Percentiles rank a stretch among this genome's conserved stretches.
phyloP scores from a whole-genome alignment of 2,329 filamentous ascomycete species.

The Dryadomyces quercivorus region DNA sequence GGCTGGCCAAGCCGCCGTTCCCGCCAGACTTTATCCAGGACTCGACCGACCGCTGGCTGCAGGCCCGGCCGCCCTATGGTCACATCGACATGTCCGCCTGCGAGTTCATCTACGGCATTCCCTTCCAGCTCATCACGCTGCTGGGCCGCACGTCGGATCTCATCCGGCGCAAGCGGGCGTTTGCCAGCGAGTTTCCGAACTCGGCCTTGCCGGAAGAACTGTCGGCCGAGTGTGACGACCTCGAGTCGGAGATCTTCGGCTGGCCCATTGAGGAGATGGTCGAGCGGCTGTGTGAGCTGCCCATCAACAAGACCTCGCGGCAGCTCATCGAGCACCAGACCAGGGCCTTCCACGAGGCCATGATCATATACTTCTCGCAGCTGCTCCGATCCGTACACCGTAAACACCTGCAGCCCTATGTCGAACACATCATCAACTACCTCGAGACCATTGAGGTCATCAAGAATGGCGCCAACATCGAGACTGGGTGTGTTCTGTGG shows the following conservation, averaged over 20 bases:
- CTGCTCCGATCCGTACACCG: not conserved
- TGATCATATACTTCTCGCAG: not conserved
- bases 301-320: not conserved
- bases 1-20: too few species aligned
- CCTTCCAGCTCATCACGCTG: not conserved
- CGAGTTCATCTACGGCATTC: slow-evolving; percentile 1
- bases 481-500: not conserved
- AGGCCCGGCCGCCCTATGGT: not conserved
- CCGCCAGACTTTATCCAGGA: too few species aligned
- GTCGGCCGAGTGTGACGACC: not conserved
- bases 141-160: not conserved
- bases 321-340: not conserved
- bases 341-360: not conserved
- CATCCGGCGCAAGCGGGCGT: not conserved
- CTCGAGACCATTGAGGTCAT: not conserved
- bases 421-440: not conserved
- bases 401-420: not conserved
- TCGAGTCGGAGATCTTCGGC: not conserved
- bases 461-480: not conserved
- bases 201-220: not conserved
- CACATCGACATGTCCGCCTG: not conserved
- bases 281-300: not conserved
- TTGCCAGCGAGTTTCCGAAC: not conserved
- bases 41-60: not conserved
- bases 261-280: not conserved